Evolutionary conservation across 345 rosid species (phyloP).

Genomic region (Crucihimalaya himalaica): DNA sequence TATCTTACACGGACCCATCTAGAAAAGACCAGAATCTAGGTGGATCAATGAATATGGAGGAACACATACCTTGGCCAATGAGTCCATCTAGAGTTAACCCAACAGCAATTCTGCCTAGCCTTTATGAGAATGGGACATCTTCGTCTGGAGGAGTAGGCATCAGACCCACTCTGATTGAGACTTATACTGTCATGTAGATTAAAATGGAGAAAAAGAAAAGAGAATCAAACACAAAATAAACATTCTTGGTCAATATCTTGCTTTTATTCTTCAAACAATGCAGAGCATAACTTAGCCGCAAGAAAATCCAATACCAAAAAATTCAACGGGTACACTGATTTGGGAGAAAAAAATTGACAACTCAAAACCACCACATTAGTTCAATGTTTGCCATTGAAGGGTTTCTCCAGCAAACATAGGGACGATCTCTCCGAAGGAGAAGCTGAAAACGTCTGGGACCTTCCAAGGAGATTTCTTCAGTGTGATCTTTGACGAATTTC

Average conservation of each 20-base stretch:
- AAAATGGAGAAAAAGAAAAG: neutral
- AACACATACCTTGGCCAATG: constrained; percentile 31
- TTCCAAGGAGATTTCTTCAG: constrained; percentile 66
- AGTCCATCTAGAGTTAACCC: constrained; percentile 22
- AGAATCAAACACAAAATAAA: constrained; percentile 2
- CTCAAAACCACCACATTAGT: constrained; percentile 20
- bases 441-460: constrained; percentile 71
- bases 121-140: constrained; percentile 36
- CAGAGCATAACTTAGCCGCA: constrained; percentile 14
- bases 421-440: constrained; percentile 71
- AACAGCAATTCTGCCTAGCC: constrained; percentile 5
- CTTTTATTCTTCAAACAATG: constrained; percentile 31
- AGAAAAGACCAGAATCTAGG: constrained; percentile 9
- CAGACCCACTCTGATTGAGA: constrained; percentile 23
- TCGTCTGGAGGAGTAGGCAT: constrained; percentile 13
- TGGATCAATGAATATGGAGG: constrained; percentile 24
- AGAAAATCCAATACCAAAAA: constrained; percentile 14
- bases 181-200: constrained; percentile 25
- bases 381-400: constrained; percentile 58
- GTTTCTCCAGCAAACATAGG: constrained; percentile 92
- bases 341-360: neutral
- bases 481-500: constrained; percentile 73
- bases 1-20: constrained; percentile 1
- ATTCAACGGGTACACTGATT: constrained; percentile 3
- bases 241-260: constrained; percentile 25